Evolutionary conservation across 225 moss, liverwort and hornwort species (phyloP).

Genomic region (Lunularia cruciata): DNA sequence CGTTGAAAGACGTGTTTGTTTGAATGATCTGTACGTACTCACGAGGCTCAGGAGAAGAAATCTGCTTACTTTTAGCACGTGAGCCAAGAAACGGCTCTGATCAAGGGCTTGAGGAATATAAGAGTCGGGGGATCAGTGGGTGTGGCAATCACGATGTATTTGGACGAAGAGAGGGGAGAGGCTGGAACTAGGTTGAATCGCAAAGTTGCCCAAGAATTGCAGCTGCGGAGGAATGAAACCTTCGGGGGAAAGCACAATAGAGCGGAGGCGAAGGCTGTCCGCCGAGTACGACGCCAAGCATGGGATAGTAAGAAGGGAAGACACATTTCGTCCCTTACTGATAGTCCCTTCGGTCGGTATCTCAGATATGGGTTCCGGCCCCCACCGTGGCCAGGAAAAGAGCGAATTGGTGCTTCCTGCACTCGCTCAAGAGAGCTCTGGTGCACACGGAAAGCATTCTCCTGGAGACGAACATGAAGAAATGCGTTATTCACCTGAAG

Average conservation of each 20-base stretch:
- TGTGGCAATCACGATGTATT: too few species aligned
- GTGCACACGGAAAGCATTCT: not conserved
- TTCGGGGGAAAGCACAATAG: not conserved
- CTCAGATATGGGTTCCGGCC: not conserved
- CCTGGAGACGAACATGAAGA: not conserved
- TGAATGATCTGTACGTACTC: too few species aligned
- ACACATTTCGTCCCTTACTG: not conserved
- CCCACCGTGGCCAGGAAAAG: not conserved
- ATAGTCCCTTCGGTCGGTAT: not conserved
- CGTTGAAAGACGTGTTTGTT: too few species aligned
- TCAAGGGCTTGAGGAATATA: too few species aligned
- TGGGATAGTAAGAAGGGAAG: not conserved
- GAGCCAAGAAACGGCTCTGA: too few species aligned
- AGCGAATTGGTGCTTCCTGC: not conserved
- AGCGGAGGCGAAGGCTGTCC: not conserved
- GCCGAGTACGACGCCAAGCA: not conserved
- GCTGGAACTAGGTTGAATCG: too few species aligned
- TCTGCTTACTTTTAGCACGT: too few species aligned
- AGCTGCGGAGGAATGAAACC: too few species aligned
- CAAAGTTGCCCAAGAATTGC: too few species aligned
- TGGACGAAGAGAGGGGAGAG: too few species aligned
- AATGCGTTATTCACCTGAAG: not conserved
- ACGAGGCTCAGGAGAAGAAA: too few species aligned
- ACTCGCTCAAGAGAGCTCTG: not conserved
- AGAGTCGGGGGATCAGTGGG: too few species aligned